Conservation (phyloP, 306 rosid species). For the Myrica gale region DNA sequence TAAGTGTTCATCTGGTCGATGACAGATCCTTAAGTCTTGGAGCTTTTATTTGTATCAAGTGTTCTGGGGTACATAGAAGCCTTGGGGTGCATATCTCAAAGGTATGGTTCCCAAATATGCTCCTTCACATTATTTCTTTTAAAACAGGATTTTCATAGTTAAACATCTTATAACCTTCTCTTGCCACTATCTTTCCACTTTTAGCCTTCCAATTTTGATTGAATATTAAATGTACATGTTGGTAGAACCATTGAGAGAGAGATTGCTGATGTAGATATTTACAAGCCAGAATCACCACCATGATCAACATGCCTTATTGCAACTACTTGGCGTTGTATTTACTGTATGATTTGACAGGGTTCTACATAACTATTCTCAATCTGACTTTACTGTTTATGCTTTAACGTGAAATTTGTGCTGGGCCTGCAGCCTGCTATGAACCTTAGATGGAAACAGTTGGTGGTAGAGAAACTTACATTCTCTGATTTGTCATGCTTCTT, state of each 20-base stretch:
- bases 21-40: slow-evolving; percentile 78
- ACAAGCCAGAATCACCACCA: not conserved
- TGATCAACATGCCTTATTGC: not conserved
- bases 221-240: not conserved
- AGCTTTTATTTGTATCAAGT: slow-evolving; percentile 85
- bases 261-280: not conserved
- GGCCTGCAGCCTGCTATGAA: not conserved
- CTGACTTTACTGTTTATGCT: not conserved
- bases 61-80: slow-evolving; percentile 94
- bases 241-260: not conserved
- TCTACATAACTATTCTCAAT: not conserved
- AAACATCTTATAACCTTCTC: not conserved
- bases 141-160: not conserved
- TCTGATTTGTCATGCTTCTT: not conserved
- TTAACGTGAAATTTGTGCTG: not conserved
- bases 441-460: not conserved
- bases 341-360: not conserved
- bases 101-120: slow-evolving; percentile 44
- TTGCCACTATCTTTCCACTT: not conserved
- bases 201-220: not conserved
- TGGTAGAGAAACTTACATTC: not conserved
- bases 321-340: not conserved
- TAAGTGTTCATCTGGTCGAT: slow-evolving; percentile 21
- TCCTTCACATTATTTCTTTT: slow-evolving; percentile 3
- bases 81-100: slow-evolving; percentile 91